Percentiles rank a stretch among this genome's conserved stretches.
phyloP scores from a whole-genome alignment of 768 basidiomycete species.

The Lentinula aciculospora region DNA sequence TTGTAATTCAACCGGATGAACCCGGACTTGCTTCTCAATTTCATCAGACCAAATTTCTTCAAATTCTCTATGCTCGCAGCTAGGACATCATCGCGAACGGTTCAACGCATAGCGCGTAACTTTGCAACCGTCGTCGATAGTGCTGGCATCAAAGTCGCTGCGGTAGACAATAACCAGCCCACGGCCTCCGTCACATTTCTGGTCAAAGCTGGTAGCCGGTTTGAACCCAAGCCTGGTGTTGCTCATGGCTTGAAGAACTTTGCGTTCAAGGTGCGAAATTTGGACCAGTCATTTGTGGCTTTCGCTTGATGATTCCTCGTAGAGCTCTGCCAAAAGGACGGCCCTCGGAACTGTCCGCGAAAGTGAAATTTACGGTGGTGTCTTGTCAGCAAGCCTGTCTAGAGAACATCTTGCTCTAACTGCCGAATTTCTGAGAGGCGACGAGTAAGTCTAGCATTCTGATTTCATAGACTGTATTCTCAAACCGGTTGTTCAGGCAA shows the following conservation, averaged over 20 bases:
- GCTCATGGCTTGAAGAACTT: constrained; percentile 97
- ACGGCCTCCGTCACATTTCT: constrained; percentile 85
- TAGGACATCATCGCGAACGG: constrained; percentile 54
- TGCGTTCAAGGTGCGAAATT: constrained; percentile 85
- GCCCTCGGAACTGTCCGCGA: constrained; percentile 88
- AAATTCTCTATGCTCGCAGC: constrained; percentile 52
- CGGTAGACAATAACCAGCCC: constrained; percentile 76
- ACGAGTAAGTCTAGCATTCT: constrained; percentile 71
- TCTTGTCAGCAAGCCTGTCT: constrained; percentile 77
- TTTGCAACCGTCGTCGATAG: constrained; percentile 83
- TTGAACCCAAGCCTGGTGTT: constrained; percentile 82
- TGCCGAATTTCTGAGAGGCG: constrained; percentile 91
- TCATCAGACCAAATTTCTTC: constrained; percentile 18
- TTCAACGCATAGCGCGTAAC: constrained; percentile 51
- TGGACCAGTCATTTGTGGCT: neutral
- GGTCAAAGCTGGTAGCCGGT: constrained; percentile 89
- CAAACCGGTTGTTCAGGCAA: constrained; percentile 36
- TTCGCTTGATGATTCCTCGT: constrained; percentile 10
- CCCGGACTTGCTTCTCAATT: neutral
- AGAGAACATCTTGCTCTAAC: constrained; percentile 91
- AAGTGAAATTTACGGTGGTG: constrained; percentile 89
- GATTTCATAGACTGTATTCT: neutral
- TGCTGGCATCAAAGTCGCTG: constrained; percentile 80
- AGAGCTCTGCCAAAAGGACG: constrained; percentile 86
- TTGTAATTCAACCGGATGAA: neutral